These are phyloP conservation scores for Hypoxylon sp. DNA, from an alignment of 2,329 filamentous ascomycete species.

Conservation along the genomic window DNA sequence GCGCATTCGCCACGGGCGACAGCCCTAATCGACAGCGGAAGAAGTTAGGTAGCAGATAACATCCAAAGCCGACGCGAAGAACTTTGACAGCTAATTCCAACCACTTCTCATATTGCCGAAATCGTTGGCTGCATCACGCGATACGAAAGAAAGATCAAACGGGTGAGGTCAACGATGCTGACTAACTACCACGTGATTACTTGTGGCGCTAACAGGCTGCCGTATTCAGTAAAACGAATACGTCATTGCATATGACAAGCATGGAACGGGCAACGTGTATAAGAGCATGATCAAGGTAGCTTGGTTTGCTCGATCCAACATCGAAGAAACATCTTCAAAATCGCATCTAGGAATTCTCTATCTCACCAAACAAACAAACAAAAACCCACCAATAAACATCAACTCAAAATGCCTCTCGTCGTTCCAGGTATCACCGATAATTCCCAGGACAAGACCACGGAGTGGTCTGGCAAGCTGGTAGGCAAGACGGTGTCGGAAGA, in stretches of 20 bases:
- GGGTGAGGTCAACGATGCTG: not conserved
- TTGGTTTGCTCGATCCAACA: not conserved
- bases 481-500: conserved; percentile 71
- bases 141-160: too few relatives aligned
- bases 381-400: conserved; percentile 1
- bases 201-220: conserved; percentile 25
- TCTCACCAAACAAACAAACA: too few relatives aligned
- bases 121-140: too few relatives aligned
- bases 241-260: conserved; percentile 36
- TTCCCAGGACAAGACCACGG: conserved; percentile 59
- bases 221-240: conserved; percentile 29
- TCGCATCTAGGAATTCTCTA: not conserved
- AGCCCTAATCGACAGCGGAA: too few relatives aligned
- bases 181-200: conserved; percentile 28
- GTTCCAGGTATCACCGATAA: conserved; percentile 67
- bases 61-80: too few relatives aligned
- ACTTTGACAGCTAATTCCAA: too few relatives aligned
- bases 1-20: too few relatives aligned
- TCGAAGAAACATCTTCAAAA: conserved; percentile 1
- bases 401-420: conserved; percentile 72
- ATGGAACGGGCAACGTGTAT: conserved; percentile 17
- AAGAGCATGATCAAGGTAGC: conserved; percentile 6
- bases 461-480: conserved; percentile 72
- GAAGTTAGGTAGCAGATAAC: too few relatives aligned
- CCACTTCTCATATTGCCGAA: too few relatives aligned